Conservation (phyloP, 2,329 filamentous ascomycete genomes). For the Pestalotiopsis sp. region DNA sequence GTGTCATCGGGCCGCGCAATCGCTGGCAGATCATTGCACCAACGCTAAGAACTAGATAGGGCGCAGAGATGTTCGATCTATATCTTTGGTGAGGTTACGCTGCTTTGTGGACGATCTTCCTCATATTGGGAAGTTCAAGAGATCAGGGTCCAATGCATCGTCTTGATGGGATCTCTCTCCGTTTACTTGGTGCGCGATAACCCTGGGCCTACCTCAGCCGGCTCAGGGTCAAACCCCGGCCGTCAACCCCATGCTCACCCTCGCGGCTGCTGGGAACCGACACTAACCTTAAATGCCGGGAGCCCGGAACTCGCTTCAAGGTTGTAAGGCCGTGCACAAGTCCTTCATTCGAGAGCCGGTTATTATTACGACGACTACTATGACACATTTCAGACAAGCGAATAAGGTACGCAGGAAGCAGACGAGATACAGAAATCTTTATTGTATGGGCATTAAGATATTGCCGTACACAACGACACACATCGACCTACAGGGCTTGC, state of each 20-base stretch:
- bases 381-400: too few species aligned
- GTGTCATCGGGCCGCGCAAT: not conserved
- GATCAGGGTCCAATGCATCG: too few species aligned
- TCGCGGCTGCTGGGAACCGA: not conserved
- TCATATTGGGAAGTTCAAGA: too few species aligned
- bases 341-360: not conserved
- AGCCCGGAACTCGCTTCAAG: not conserved
- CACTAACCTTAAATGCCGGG: not conserved
- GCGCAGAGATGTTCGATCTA: not conserved
- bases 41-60: not conserved
- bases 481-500: too few species aligned
- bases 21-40: not conserved
- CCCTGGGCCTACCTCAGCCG: not conserved
- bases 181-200: not conserved
- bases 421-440: too few species aligned
- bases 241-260: not conserved
- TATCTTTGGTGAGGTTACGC: not conserved
- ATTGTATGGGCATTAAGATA: too few species aligned
- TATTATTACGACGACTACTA: not conserved
- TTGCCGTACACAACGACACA: too few species aligned
- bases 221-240: not conserved
- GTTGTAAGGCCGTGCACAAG: not conserved
- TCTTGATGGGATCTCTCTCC: too few species aligned
- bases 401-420: too few species aligned
- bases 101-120: not conserved